Evolutionary conservation across 495 filamentous ascomycete genomes (phyloP).

Genomic region (Usnea hakonensis): DNA sequence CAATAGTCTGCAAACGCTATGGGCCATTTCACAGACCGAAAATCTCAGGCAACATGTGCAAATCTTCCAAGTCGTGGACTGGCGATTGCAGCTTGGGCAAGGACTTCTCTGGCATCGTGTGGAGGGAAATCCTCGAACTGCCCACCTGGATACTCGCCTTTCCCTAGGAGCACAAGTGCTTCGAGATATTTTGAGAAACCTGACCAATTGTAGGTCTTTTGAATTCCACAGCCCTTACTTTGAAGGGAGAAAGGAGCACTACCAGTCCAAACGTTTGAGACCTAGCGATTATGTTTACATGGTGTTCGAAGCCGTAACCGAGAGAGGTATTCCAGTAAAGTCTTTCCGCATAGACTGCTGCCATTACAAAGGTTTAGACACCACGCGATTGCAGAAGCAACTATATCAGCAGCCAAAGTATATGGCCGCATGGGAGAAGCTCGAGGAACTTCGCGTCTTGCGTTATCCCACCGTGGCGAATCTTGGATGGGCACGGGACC

Average conservation of each 20-base stretch:
- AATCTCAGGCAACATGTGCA: not conserved
- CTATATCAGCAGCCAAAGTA: not conserved
- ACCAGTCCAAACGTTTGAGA: not conserved
- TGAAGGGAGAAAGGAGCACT: not conserved
- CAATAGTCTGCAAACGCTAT: not conserved
- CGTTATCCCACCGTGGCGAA: not conserved
- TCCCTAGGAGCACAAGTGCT: constrained; percentile 1
- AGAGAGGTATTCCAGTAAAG: not conserved
- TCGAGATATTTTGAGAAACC: not conserved
- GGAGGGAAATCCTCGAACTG: not conserved
- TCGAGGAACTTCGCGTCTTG: not conserved
- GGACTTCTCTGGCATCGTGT: constrained; percentile 4
- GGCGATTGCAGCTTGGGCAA: not conserved
- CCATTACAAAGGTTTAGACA: not conserved
- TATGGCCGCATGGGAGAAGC: not conserved
- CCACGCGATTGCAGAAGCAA: not conserved
- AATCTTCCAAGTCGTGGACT: not conserved
- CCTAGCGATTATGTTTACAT: not conserved
- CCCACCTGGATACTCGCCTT: not conserved
- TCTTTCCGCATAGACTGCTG: not conserved
- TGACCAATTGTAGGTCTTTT: not conserved
- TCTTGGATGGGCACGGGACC: not conserved
- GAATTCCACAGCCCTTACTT: not conserved
- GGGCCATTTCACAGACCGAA: not conserved
- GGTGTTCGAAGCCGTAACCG: not conserved